Percentiles rank a stretch among this genome's conserved stretches.
Conservation (phyloP, 805 yeast genomes). For the Pichia deserticola region DNA sequence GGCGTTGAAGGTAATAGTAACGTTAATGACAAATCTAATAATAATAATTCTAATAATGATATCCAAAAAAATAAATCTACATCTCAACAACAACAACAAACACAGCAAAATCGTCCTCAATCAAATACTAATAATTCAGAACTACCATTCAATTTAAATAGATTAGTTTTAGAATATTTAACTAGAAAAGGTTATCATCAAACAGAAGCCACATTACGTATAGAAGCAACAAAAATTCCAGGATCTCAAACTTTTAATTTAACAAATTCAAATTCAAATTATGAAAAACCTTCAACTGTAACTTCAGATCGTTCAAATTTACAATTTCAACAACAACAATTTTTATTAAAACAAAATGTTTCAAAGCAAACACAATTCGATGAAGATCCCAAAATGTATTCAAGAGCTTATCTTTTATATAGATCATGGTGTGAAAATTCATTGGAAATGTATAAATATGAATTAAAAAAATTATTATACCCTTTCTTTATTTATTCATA, state of each 20-base stretch:
- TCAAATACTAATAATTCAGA: conserved; percentile 11
- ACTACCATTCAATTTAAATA: conserved; percentile 34
- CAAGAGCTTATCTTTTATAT: conserved; percentile 73
- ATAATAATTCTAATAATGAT: no score
- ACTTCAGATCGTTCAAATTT: conserved; percentile 30
- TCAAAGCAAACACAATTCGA: conserved; percentile 33
- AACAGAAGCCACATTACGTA: conserved; percentile 89
- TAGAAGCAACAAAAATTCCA: conserved; percentile 66
- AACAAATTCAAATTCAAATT: conserved; percentile 36
- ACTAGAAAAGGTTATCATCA: conserved; percentile 90
- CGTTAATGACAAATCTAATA: no score
- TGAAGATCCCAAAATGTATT: conserved; percentile 62
- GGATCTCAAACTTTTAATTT: conserved; percentile 43
- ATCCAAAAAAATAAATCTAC: no score
- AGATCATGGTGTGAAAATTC: conserved; percentile 88
- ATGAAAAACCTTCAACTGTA: conserved; percentile 26
- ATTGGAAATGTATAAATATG: conserved; percentile 85
- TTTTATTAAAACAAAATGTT: conserved; percentile 19
- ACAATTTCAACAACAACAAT: conserved; percentile 25
- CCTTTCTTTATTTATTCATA: conserved; percentile 92
- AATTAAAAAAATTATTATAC: conserved; percentile 71
- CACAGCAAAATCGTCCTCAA: conserved; percentile 9
- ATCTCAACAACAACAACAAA: conserved; percentile 15
- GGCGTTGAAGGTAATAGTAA: no score
- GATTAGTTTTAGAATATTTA: conserved; percentile 87